Evolutionary conservation across 163 green algal genomes (phyloP).

Genomic region (Trebouxia gelatinosa): DNA sequence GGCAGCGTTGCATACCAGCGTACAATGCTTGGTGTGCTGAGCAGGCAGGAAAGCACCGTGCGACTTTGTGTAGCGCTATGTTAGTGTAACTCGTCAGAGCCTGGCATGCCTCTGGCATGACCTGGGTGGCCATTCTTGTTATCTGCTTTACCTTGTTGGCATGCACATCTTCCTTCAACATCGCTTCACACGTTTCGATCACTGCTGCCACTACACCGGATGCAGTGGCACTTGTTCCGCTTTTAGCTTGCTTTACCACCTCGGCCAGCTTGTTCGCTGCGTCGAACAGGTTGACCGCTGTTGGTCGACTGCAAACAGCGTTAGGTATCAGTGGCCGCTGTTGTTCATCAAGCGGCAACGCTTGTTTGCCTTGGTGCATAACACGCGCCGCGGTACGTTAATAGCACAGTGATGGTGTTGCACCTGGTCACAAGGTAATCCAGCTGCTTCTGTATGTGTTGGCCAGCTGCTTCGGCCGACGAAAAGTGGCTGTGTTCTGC

Average conservation of each 20-base stretch:
- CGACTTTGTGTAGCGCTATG: too few species aligned
- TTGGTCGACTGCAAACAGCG: conserved; percentile 77
- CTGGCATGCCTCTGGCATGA: too few species aligned
- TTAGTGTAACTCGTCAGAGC: too few species aligned
- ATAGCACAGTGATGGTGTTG: too few species aligned
- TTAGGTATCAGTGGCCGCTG: too few species aligned
- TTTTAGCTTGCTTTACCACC: conserved; percentile 46
- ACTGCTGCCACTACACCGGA: conserved; percentile 60
- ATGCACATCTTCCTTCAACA: conserved; percentile 82
- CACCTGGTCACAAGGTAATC: conserved; percentile 88
- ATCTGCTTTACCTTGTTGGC: conserved; percentile 69
- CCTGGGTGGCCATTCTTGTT: too few species aligned
- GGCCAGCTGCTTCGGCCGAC: conserved; percentile 37
- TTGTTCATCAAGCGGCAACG: too few species aligned
- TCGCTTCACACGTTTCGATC: conserved; percentile 71
- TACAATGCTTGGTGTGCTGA: too few species aligned
- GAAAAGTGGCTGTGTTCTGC: conserved; percentile 53
- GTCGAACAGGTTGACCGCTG: conserved; percentile 94
- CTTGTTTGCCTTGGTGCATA: too few species aligned
- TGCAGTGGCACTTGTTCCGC: conserved; percentile 43
- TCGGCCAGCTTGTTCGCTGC: conserved; percentile 71
- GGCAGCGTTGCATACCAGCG: too few species aligned
- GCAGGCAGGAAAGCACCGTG: too few species aligned
- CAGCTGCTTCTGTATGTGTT: conserved; percentile 62
- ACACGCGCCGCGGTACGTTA: too few species aligned